These are phyloP conservation scores for Lenwebbia sp. DNA, from an alignment of 345 rosid genomes.

Conservation along the genomic window DNA sequence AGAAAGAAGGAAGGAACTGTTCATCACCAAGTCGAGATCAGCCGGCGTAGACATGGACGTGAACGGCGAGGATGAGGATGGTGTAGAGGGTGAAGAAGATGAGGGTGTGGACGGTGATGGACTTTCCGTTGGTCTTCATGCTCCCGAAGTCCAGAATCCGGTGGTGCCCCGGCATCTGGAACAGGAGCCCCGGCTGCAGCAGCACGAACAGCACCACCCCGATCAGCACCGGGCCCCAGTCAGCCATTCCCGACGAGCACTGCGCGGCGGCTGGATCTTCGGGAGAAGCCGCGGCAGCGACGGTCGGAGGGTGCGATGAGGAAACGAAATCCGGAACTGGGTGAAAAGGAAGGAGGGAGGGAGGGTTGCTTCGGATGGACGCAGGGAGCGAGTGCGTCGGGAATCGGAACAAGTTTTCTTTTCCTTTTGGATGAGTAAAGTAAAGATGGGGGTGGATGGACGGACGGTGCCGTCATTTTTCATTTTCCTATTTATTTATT, in stretches of 20 bases:
- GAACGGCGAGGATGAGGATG: constrained; percentile 67
- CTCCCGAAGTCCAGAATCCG: constrained; percentile 56
- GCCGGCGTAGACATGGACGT: constrained; percentile 79
- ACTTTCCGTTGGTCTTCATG: constrained; percentile 92
- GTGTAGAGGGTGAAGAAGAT: constrained; percentile 76
- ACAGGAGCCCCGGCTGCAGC: constrained; percentile 80
- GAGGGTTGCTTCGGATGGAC: neutral
- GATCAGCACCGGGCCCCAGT: constrained; percentile 88
- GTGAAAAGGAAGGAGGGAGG: neutral
- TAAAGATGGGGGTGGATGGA: neutral
- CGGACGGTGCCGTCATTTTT: neutral
- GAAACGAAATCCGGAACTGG: neutral
- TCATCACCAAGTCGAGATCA: constrained; percentile 7
- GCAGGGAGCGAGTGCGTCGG: neutral
- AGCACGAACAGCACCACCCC: constrained; percentile 81
- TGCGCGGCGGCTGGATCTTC: neutral
- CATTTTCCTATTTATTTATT: neutral
- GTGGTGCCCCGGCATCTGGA: constrained; percentile 65
- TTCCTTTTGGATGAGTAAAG: neutral
- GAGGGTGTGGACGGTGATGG: constrained; percentile 75
- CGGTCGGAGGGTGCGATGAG: neutral
- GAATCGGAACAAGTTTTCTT: neutral
- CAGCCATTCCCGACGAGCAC: constrained; percentile 37
- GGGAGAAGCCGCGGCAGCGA: neutral
- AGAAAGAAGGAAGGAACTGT: neutral